A percentile compares a stretch with the other conserved stretches of the same genome.
Evolutionary conservation across 1,284 basidiomycete genomes (phyloP).

Genomic region (Tilletia setariae): DNA sequence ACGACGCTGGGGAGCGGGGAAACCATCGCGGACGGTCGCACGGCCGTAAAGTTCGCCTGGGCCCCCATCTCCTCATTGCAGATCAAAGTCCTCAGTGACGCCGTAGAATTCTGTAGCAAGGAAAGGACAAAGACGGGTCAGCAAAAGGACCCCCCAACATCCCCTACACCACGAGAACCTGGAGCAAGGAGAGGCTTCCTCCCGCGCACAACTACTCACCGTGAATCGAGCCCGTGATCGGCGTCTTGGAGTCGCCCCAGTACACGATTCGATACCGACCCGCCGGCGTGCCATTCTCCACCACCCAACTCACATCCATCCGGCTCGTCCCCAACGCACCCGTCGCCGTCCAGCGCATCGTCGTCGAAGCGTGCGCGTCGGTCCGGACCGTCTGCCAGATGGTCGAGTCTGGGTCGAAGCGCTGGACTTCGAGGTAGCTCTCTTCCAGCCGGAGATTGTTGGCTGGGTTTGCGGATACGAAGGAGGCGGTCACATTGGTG

Average conservation of each 20-base stretch:
- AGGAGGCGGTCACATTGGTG: conserved; percentile 65
- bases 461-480: conserved; percentile 75
- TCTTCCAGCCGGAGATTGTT: conserved; percentile 73
- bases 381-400: conserved; percentile 65
- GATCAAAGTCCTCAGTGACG: neutral
- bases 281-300: conserved; percentile 61
- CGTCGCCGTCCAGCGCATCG: conserved; percentile 64
- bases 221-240: conserved; percentile 35
- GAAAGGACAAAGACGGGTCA: neutral
- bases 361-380: conserved; percentile 76
- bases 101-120: neutral
- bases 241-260: conserved; percentile 72
- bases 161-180: neutral
- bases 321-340: conserved; percentile 27
- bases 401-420: conserved; percentile 53
- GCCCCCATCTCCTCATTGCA: neutral
- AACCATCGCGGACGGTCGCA: too few relatives aligned
- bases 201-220: conserved; percentile 7
- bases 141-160: neutral
- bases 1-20: too few relatives aligned
- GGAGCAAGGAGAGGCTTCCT: too few relatives aligned
- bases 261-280: conserved; percentile 67
- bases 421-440: conserved; percentile 71
- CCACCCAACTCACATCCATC: conserved; percentile 32
- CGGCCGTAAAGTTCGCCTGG: too few relatives aligned